A percentile compares a stretch with the other conserved stretches of the same genome.
Evolutionary conservation across 1,284 basidiomycete genomes (phyloP).

Genomic region (Somion occarium): DNA sequence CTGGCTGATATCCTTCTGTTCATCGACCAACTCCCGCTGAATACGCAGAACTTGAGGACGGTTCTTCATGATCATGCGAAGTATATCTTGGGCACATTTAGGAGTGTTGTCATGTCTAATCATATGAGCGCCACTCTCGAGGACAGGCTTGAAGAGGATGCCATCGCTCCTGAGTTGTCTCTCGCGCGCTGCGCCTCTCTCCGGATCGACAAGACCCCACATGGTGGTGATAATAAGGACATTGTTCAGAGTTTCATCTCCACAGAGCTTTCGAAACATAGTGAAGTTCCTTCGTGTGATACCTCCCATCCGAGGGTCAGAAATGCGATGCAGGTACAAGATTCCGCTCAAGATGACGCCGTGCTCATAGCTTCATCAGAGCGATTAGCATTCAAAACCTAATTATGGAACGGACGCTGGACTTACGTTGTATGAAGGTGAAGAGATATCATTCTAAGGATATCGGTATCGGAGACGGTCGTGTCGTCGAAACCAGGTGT

Average conservation of each 20-base stretch:
- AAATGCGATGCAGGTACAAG: conserved; percentile 51
- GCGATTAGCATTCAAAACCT: conserved; percentile 2
- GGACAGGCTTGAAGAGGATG: conserved; percentile 14
- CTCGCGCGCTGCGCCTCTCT: conserved; percentile 8
- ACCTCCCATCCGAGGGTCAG: conserved; percentile 45
- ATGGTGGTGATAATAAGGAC: conserved; percentile 50
- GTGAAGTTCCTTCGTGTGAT: conserved; percentile 43
- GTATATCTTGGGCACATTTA: conserved; percentile 10
- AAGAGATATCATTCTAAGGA: conserved; percentile 31
- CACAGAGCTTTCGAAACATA: conserved; percentile 47
- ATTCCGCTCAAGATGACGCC: conserved; percentile 39
- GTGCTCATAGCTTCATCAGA: conserved; percentile 30
- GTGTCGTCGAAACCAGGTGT: conserved; percentile 39
- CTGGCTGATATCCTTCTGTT: conserved; percentile 12
- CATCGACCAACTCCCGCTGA: conserved; percentile 19
- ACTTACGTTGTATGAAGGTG: conserved; percentile 31
- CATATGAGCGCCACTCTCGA: conserved; percentile 17
- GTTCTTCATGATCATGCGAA: conserved; percentile 9
- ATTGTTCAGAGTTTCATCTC: conserved; percentile 40
- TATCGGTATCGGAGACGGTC: conserved; percentile 30
- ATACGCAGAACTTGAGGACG: conserved; percentile 12
- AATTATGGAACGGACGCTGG: background rate
- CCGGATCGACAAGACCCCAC: conserved; percentile 38
- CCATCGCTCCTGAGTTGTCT: conserved; percentile 10
- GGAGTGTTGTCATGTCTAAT: conserved; percentile 13